These are phyloP conservation scores for Stemphylium beticola DNA, from an alignment of 2,329 filamentous ascomycete species.

Conservation along the genomic window DNA sequence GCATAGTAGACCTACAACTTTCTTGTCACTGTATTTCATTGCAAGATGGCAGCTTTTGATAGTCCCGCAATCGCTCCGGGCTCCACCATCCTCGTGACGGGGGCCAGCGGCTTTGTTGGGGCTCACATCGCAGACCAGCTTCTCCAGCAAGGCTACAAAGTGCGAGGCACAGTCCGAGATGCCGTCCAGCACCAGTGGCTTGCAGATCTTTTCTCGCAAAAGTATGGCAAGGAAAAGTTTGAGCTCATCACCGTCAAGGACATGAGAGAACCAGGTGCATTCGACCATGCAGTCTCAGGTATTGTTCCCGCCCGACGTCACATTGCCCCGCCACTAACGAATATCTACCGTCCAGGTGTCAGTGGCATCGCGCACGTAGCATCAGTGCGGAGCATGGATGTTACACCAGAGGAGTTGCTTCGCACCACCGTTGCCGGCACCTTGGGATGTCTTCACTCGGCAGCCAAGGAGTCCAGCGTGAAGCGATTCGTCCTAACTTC, in stretches of 20 bases:
- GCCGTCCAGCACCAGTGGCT: constrained; percentile 32
- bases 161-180: constrained; percentile 39
- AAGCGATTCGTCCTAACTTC: constrained; percentile 53
- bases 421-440: constrained; percentile 45
- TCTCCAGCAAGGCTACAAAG: constrained; percentile 37
- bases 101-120: constrained; percentile 41
- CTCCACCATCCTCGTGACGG: constrained; percentile 39
- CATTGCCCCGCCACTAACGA: background rate
- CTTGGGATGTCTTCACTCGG: constrained; percentile 49
- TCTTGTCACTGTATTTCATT: background rate
- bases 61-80: constrained; percentile 21
- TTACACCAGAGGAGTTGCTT: constrained; percentile 44
- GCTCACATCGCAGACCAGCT: constrained; percentile 41
- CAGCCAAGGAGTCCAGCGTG: constrained; percentile 49
- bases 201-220: constrained; percentile 26
- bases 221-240: constrained; percentile 29
- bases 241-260: constrained; percentile 24
- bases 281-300: constrained; percentile 32
- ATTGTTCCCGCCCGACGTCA: background rate
- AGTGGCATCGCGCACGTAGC: constrained; percentile 54
- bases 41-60: constrained; percentile 1
- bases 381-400: constrained; percentile 49
- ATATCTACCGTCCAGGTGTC: constrained; percentile 33
- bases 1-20: background rate
- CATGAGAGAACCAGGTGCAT: constrained; percentile 31